Conservation (phyloP, 2,329 filamentous ascomycete species). For the Verruconis gallopava region DNA sequence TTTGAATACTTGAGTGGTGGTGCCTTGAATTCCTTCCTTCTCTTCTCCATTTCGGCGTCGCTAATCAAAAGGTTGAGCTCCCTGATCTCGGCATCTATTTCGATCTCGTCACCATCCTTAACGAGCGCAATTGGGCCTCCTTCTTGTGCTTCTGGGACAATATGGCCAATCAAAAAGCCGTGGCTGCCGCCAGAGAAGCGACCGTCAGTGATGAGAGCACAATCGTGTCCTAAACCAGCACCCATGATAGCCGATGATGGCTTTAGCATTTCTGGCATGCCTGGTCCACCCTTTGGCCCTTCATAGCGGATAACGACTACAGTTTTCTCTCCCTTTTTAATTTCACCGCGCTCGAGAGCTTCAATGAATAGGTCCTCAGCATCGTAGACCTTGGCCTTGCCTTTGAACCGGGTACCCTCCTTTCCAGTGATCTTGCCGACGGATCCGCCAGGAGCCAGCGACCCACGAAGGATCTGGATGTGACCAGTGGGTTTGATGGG, state of each 20-base stretch:
- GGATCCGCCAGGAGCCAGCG: slow-evolving; percentile 54
- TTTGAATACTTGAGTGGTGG: slow-evolving; percentile 44
- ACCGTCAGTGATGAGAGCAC: slow-evolving; percentile 61
- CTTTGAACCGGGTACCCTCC: slow-evolving; percentile 54
- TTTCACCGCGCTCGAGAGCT: slow-evolving; percentile 52
- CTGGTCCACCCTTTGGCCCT: slow-evolving; percentile 59
- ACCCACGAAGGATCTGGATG: slow-evolving; percentile 59
- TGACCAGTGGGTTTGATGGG: slow-evolving; percentile 61
- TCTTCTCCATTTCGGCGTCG: slow-evolving; percentile 45
- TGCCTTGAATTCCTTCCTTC: slow-evolving; percentile 39
- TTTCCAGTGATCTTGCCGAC: slow-evolving; percentile 70
- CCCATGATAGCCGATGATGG: slow-evolving; percentile 62
- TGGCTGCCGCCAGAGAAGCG: slow-evolving; percentile 72
- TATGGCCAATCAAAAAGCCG: slow-evolving; percentile 78
- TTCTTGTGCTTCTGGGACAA: slow-evolving; percentile 76
- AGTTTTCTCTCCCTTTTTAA: slow-evolving; percentile 64
- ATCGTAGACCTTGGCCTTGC: slow-evolving; percentile 59
- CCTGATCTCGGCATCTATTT: slow-evolving; percentile 67
- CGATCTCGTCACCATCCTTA: slow-evolving; percentile 65
- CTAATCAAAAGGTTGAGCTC: slow-evolving; percentile 52
- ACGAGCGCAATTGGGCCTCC: slow-evolving; percentile 77
- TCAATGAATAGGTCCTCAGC: slow-evolving; percentile 55
- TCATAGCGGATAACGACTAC: slow-evolving; percentile 66
- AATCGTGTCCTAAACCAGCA: slow-evolving; percentile 57
- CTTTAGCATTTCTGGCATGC: slow-evolving; percentile 67